phyloP scores from a whole-genome alignment of 2,329 filamentous ascomycete species.

The Penicillium sp. region DNA sequence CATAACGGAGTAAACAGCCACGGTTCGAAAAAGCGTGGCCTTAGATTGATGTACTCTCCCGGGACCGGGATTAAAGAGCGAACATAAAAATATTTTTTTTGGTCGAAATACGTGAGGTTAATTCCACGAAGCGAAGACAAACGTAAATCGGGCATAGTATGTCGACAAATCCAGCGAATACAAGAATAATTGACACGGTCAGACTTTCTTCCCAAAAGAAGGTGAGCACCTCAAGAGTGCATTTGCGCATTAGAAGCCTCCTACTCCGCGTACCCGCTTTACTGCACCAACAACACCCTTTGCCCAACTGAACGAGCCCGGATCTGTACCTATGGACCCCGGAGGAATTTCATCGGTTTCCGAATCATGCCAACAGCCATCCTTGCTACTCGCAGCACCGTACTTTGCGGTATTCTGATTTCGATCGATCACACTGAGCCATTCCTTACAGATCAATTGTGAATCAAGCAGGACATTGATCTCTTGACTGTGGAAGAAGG shows the following conservation, averaged over 20 bases:
- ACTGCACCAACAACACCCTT: slow-evolving; percentile 59
- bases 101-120: too few species aligned
- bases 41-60: too few species aligned
- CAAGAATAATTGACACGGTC: too few species aligned
- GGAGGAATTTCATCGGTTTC: slow-evolving; percentile 47
- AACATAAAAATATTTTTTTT: too few species aligned
- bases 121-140: too few species aligned
- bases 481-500: slow-evolving; percentile 75
- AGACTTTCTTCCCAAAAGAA: too few species aligned
- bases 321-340: slow-evolving; percentile 53
- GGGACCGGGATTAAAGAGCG: too few species aligned
- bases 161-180: too few species aligned
- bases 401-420: slow-evolving; percentile 67
- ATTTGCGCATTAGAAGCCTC: slow-evolving; percentile 47
- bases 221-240: too few species aligned
- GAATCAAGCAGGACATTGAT: slow-evolving; percentile 74
- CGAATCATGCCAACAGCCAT: slow-evolving; percentile 63
- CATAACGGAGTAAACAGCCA: too few species aligned
- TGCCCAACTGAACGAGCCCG: slow-evolving; percentile 58
- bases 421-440: slow-evolving; percentile 60
- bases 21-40: too few species aligned
- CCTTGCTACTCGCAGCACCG: slow-evolving; percentile 53
- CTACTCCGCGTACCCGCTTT: slow-evolving; percentile 56
- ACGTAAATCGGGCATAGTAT: too few species aligned
- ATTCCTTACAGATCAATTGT: slow-evolving; percentile 57